Evolutionary conservation across 2,329 filamentous ascomycete genomes (phyloP).

Genomic region (Akanthomyces dipterigenus): DNA sequence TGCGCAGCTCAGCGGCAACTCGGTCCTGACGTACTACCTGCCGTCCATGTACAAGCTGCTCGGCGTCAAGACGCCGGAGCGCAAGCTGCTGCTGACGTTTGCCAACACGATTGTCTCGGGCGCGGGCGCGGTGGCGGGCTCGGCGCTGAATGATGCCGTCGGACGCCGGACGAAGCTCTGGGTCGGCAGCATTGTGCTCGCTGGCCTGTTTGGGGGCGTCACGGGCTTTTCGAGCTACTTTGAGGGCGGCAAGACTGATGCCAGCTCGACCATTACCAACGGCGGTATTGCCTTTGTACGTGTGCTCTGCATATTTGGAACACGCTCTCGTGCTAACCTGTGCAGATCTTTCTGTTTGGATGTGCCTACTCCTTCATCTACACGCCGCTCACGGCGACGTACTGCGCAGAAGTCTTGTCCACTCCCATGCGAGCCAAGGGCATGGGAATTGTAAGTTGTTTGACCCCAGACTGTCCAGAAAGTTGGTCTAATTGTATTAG

Average conservation of each 20-base stretch:
- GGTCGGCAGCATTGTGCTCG: conserved; percentile 40
- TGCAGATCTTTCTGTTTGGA: conserved; percentile 43
- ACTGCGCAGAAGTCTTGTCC: conserved; percentile 27
- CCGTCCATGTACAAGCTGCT: conserved; percentile 43
- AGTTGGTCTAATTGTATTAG: background rate
- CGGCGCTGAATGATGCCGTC: conserved; percentile 24
- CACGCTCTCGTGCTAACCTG: background rate
- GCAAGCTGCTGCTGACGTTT: conserved; percentile 41
- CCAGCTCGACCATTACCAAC: conserved; percentile 30
- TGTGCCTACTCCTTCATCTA: conserved; percentile 45
- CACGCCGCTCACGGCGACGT: conserved; percentile 37
- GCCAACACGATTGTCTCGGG: conserved; percentile 39
- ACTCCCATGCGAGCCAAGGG: conserved; percentile 29
- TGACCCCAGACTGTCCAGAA: background rate
- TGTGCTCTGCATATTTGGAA: too few relatives aligned
- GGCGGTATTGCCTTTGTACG: conserved; percentile 40
- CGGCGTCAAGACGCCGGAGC: conserved; percentile 45
- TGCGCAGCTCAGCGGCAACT: conserved; percentile 47
- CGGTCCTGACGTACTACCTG: conserved; percentile 47
- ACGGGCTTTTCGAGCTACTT: conserved; percentile 39
- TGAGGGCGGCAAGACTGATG: conserved; percentile 25
- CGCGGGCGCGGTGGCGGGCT: conserved; percentile 31
- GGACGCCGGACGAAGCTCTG: conserved; percentile 38
- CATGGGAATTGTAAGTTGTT: conserved; percentile 25
- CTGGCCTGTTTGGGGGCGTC: conserved; percentile 40